Percentiles rank a stretch among this genome's conserved stretches.
Conservation (phyloP, 176 grass and related monocot species). For the Musa beccarii region DNA sequence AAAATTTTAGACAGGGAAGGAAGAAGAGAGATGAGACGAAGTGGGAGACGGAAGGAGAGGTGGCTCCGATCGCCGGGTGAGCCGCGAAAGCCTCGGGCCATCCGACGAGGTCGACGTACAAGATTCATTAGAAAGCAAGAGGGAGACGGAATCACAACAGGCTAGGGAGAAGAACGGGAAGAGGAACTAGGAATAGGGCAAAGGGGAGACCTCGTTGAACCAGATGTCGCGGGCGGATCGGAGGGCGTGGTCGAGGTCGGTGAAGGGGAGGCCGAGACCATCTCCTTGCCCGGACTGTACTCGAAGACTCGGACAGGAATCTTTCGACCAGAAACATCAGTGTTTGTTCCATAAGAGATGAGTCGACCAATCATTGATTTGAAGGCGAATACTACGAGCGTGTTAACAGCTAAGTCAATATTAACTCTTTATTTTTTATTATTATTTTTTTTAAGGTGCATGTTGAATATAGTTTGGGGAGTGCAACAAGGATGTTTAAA, state of each 20-base stretch:
- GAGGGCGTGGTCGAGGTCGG: slow-evolving; percentile 48
- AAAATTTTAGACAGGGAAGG: too few relatives aligned
- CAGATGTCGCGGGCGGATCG: slow-evolving; percentile 71
- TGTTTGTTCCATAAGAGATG: too few relatives aligned
- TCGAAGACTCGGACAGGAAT: too few relatives aligned
- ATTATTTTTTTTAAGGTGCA: too few relatives aligned
- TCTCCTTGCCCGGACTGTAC: slow-evolving; percentile 9
- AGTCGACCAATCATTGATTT: too few relatives aligned
- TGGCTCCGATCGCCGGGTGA: slow-evolving; percentile 69
- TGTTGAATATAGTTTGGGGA: too few relatives aligned
- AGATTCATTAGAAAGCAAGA: slow-evolving; percentile 9
- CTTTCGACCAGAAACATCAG: too few relatives aligned
- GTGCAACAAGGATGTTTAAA: too few relatives aligned
- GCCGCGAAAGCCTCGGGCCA: slow-evolving; percentile 85
- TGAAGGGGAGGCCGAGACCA: slow-evolving; percentile 63
- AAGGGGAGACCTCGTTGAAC: slow-evolving; percentile 51
- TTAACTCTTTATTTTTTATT: too few relatives aligned
- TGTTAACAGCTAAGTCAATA: too few relatives aligned
- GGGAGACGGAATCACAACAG: not conserved
- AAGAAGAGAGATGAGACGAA: slow-evolving; percentile 9
- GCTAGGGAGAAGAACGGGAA: not conserved
- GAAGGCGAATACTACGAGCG: too few relatives aligned
- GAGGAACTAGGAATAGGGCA: not conserved
- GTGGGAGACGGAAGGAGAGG: slow-evolving; percentile 57
- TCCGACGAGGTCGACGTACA: slow-evolving; percentile 72